Evolutionary conservation across 768 basidiomycete genomes (phyloP).

Genomic region (Suillus tomentosus): DNA sequence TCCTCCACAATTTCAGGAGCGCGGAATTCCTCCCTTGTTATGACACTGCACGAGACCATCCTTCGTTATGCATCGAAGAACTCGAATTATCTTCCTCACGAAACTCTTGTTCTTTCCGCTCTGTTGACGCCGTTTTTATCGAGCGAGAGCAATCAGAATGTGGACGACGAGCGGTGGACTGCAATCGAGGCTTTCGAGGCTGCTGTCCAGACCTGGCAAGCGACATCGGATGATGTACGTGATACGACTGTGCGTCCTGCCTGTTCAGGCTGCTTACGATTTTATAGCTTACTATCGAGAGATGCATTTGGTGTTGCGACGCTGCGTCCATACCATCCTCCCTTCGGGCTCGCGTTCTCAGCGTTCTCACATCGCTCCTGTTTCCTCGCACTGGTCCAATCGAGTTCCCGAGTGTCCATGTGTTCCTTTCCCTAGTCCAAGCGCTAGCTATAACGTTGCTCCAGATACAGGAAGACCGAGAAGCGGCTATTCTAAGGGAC

Average conservation of each 20-base stretch:
- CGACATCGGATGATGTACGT: slow-evolving; percentile 55
- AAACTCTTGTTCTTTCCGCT: slow-evolving; percentile 58
- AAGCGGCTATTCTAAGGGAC: slow-evolving; percentile 40
- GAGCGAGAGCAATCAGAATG: slow-evolving; percentile 32
- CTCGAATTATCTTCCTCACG: slow-evolving; percentile 50
- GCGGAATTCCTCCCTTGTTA: slow-evolving; percentile 41
- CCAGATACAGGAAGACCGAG: slow-evolving; percentile 24
- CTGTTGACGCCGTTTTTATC: slow-evolving; percentile 58
- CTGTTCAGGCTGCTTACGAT: slow-evolving; percentile 3
- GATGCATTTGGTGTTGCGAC: slow-evolving; percentile 72
- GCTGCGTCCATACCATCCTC: slow-evolving; percentile 48
- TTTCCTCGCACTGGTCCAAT: slow-evolving; percentile 45
- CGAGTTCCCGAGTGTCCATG: slow-evolving; percentile 41
- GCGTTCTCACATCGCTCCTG: slow-evolving; percentile 49
- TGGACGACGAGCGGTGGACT: slow-evolving; percentile 54
- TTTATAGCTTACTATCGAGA: slow-evolving; percentile 51
- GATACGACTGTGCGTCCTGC: slow-evolving; percentile 4
- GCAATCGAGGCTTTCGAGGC: slow-evolving; percentile 66
- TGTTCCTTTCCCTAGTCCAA: slow-evolving; percentile 54
- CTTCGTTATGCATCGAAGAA: slow-evolving; percentile 40
- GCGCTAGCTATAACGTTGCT: slow-evolving; percentile 54
- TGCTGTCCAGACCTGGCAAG: slow-evolving; percentile 56
- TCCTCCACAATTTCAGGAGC: slow-evolving; percentile 41
- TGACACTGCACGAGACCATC: slow-evolving; percentile 47
- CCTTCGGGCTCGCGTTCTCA: slow-evolving; percentile 52